Base-by-base conservation (phyloP, 2,329 filamentous ascomycete species). In the Acrodontium crateriforme region DNA sequence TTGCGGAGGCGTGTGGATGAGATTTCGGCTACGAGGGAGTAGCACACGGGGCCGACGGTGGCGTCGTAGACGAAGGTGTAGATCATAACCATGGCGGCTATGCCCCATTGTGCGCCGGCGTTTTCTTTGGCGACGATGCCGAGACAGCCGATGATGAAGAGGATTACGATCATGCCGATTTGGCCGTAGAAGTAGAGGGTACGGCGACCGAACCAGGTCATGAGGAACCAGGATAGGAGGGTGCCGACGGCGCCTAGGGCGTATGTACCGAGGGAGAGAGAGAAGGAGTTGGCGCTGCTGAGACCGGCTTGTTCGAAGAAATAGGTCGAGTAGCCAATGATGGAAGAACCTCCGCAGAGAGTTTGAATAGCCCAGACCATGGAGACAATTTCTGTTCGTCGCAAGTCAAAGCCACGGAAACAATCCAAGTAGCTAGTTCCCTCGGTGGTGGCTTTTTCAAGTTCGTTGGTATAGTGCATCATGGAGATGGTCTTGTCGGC, bases 341-440 rank as follows among this genome's bases (percentile, higher is more conserved):
- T 35, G 3, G 41, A 38, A 1, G 39, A 37, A 2, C 50, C 47
- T 2, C 41, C 43, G 24, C 45, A 50, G 1, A 55, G 35, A 10
- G 36, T 44, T 37, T 59, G 55, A 3, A 47, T 44, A 3, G 46
- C 35, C 50, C 51, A 60, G 12, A 43, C 42, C 18, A 50, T 40
- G 36, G 45, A 55, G 9, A 49, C 49, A 14, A 61, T 56, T 32
- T 60, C 56, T 3, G 57, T 61, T 2, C 58, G 52, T 1, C 58
- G 53, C 34, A 63, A 50, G 39, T 73, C 62, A 16, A 59, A 40
- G 5, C 63, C 63, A 18, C 52, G 58, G 53, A 73, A 71, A 42
- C 63, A 66, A 42, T 71, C 63, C 9, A 37, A 36, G 40, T 69
- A 71, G 0, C 41, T 52, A 0, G 58, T 55, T 2, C 62, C 61